A percentile compares a stretch with the other conserved stretches of the same genome.
phyloP scores from a whole-genome alignment of 2,329 filamentous ascomycete genomes.

The Aureobasidium sp. region DNA sequence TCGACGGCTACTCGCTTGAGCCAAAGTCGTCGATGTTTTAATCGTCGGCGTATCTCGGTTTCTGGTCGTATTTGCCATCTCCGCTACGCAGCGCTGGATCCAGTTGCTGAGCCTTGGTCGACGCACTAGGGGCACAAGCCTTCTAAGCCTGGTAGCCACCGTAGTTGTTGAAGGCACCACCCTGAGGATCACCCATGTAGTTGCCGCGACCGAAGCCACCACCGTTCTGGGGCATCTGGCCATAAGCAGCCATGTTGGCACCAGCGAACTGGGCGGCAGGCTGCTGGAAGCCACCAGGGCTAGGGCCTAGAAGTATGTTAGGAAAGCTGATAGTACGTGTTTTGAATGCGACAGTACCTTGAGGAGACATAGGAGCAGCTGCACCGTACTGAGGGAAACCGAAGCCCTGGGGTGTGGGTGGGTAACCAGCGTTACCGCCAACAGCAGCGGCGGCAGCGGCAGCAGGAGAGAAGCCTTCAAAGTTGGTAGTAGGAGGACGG shows the following conservation, averaged over 20 bases:
- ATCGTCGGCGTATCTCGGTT: neutral
- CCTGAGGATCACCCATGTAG: slow-evolving; percentile 45
- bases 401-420: slow-evolving; percentile 64
- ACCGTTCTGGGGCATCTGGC: slow-evolving; percentile 55
- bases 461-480: slow-evolving; percentile 77
- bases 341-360: slow-evolving; percentile 37
- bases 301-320: slow-evolving; percentile 22
- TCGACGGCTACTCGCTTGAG: slow-evolving; percentile 11
- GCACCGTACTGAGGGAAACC: slow-evolving; percentile 95
- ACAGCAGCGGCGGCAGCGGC: slow-evolving; percentile 58
- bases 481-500: slow-evolving; percentile 76
- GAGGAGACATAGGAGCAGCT: slow-evolving; percentile 56
- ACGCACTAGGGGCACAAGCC: neutral
- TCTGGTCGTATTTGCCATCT: neutral
- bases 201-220: slow-evolving; percentile 77
- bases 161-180: slow-evolving; percentile 39
- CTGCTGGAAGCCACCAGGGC: slow-evolving; percentile 44
- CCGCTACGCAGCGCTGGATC: neutral
- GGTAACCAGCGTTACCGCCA: slow-evolving; percentile 57
- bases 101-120: neutral
- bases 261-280: slow-evolving; percentile 55
- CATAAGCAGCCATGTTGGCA: slow-evolving; percentile 48
- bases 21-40: slow-evolving; percentile 11
- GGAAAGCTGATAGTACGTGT: slow-evolving; percentile 21
- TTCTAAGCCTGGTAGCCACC: slow-evolving; percentile 49